Base-by-base conservation (phyloP, 2,329 filamentous ascomycete species). In the Pseudomassariella vexata region DNA sequence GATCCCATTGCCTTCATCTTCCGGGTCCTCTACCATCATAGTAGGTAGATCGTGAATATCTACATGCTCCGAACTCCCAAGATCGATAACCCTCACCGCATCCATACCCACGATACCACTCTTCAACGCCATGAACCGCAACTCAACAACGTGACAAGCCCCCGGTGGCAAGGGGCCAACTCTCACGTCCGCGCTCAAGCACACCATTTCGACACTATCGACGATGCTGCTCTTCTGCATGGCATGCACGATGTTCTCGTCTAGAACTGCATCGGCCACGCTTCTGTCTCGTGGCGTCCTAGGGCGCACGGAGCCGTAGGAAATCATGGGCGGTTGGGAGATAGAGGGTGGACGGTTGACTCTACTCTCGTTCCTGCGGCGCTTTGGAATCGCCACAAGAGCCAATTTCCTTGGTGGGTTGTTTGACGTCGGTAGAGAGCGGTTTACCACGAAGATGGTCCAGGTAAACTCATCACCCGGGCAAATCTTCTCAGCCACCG, bases 371-470 rank as follows among this genome's bases (percentile, higher is more conserved):
- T 65, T 69, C 34, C 75, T 69, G 17, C 76, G 71, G 6, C 82
- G 73, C 47, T 73, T 79, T 4, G 82, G 79, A 3, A 87, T 65
- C 5, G 76, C 76, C 17, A 84, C 57, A 14, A 90, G 66, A 17
- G 82, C 82, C 22, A 92, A 68, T 48, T 85, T 85, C 30, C 84
- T 75, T 3, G 73, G 59, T 3, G 62, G 50, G 0, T 55, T 46
- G 2, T 40, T 29, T 30, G 39, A 36, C 20, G 66, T 59, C 16
- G 61, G 49, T 36, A 27, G 31, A 18, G 73, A 76, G 29, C 81
- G 76, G 55, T 90, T 92, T 42, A 86, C 80, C 22, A 89, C 78
- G 48, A 86, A 83, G 11, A 89, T 70, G 20, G 71, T 73, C 79
- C 85, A 86, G 24, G 66, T 63, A 53, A 92, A 88, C 30, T 78